Evolutionary conservation across 2,329 filamentous ascomycete genomes (phyloP).

Genomic region (Nannizziopsis arthrosporioides): DNA sequence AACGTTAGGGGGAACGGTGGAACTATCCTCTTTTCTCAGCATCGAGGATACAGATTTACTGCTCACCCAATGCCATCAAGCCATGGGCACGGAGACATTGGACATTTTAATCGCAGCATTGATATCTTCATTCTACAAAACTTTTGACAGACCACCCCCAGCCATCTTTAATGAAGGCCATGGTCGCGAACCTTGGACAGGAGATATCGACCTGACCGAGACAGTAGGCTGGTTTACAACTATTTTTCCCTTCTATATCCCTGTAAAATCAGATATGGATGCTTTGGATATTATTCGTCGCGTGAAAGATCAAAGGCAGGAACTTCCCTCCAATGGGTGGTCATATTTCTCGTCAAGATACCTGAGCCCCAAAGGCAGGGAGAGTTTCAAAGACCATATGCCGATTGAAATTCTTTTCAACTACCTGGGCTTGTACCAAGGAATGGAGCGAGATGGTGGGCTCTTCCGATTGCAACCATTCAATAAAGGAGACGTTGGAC

Average conservation of each 20-base stretch:
- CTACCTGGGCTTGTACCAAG: slow-evolving; percentile 28
- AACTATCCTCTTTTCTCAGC: no score
- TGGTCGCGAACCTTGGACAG: slow-evolving; percentile 36
- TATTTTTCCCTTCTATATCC: slow-evolving; percentile 33
- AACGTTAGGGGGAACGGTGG: no score
- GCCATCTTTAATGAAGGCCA: slow-evolving; percentile 41
- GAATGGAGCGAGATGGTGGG: slow-evolving; percentile 31
- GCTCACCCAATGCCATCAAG: not conserved
- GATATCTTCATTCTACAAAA: slow-evolving; percentile 20
- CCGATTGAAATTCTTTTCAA: slow-evolving; percentile 33
- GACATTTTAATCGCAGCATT: not conserved
- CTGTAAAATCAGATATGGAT: slow-evolving; percentile 13
- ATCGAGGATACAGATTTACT: slow-evolving; percentile 16
- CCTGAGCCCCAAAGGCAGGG: slow-evolving; percentile 19
- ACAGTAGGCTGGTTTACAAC: slow-evolving; percentile 43
- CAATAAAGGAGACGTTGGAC: slow-evolving; percentile 4
- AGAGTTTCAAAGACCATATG: slow-evolving; percentile 25
- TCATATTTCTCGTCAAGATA: slow-evolving; percentile 26
- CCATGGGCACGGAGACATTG: not conserved
- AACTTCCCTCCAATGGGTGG: slow-evolving; percentile 22
- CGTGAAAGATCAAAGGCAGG: slow-evolving; percentile 30
- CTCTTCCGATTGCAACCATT: not conserved
- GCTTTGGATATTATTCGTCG: slow-evolving; percentile 24
- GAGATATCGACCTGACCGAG: slow-evolving; percentile 34
- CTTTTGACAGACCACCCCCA: slow-evolving; percentile 31